Conservation (phyloP, 352 stramenopile species). For the Saprolegnia diclina region DNA sequence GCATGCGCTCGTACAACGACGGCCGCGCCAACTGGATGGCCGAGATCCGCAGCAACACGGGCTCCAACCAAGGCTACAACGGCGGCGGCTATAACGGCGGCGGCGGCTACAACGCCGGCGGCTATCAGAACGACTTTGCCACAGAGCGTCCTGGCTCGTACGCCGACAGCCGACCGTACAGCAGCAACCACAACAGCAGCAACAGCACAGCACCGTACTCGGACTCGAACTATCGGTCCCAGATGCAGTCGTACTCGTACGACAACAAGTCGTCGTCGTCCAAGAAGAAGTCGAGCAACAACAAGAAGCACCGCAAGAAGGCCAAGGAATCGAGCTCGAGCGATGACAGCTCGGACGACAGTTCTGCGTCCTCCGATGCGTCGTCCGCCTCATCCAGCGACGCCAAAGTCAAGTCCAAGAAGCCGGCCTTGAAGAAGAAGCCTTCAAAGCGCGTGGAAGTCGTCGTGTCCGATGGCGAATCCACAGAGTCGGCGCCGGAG, state of each 20-base stretch:
- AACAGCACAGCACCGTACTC: constrained; percentile 9
- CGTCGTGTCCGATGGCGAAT: background rate
- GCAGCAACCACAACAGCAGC: background rate
- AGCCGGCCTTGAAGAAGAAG: constrained; percentile 8
- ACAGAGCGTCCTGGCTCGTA: constrained; percentile 54
- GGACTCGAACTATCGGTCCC: constrained; percentile 20
- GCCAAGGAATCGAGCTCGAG: background rate
- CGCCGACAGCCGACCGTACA: constrained; percentile 33
- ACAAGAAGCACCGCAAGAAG: constrained; percentile 26
- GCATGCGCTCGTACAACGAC: constrained; percentile 46
- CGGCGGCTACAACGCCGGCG: constrained; percentile 29
- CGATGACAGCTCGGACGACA: background rate
- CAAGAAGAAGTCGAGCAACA: constrained; percentile 18
- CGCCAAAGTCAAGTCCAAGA: constrained; percentile 16
- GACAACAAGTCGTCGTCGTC: background rate
- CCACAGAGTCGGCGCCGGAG: constrained; percentile 23
- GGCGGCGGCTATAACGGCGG: constrained; percentile 9
- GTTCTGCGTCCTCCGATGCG: constrained; percentile 1
- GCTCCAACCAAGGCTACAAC: constrained; percentile 32
- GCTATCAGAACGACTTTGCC: constrained; percentile 71
- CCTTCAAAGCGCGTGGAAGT: background rate
- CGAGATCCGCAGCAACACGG: constrained; percentile 51
- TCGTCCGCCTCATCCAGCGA: constrained; percentile 13
- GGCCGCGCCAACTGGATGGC: constrained; percentile 73
- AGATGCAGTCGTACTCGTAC: constrained; percentile 16